Evolutionary conservation across 495 filamentous ascomycete species (phyloP).

Genomic region (Lineolata rhizophorae): DNA sequence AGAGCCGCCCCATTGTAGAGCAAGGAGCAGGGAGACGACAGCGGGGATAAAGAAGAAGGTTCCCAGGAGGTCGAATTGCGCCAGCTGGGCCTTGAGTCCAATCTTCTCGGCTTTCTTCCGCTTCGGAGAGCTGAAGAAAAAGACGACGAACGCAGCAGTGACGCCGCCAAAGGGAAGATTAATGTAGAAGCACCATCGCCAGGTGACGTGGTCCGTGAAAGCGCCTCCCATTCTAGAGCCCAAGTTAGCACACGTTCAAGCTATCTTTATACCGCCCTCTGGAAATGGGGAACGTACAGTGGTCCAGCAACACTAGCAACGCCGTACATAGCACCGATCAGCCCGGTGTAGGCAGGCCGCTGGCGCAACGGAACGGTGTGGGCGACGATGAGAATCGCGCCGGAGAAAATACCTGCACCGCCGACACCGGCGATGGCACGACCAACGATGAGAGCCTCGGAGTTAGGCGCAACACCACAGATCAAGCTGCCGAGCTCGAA

Average conservation of each 20-base stretch:
- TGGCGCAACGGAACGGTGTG: slow-evolving; percentile 11
- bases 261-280: too few species aligned
- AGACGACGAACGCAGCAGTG: slow-evolving; percentile 16
- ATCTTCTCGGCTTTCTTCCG: slow-evolving; percentile 4
- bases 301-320: slow-evolving; percentile 12
- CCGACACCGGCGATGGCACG: slow-evolving; percentile 16
- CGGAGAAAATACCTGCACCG: slow-evolving; percentile 13
- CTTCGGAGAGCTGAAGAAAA: slow-evolving; percentile 15
- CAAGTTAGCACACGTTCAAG: slow-evolving; percentile 1
- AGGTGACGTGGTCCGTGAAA: slow-evolving; percentile 16
- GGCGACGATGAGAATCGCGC: slow-evolving; percentile 14
- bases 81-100: slow-evolving; percentile 9
- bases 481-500: slow-evolving; percentile 13
- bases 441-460: slow-evolving; percentile 12
- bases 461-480: slow-evolving; percentile 12
- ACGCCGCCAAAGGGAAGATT: slow-evolving; percentile 21
- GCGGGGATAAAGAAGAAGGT: slow-evolving; percentile 27
- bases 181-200: slow-evolving; percentile 23
- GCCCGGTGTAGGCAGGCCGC: slow-evolving; percentile 12
- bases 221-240: slow-evolving; percentile 14
- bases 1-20: slow-evolving; percentile 37
- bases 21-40: slow-evolving; percentile 32
- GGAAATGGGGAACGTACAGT: slow-evolving; percentile 5
- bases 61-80: slow-evolving; percentile 17
- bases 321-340: slow-evolving; percentile 13